Evolutionary conservation across 805 yeast species (phyloP).

Genomic region (Zygoascus flipseniorum): DNA sequence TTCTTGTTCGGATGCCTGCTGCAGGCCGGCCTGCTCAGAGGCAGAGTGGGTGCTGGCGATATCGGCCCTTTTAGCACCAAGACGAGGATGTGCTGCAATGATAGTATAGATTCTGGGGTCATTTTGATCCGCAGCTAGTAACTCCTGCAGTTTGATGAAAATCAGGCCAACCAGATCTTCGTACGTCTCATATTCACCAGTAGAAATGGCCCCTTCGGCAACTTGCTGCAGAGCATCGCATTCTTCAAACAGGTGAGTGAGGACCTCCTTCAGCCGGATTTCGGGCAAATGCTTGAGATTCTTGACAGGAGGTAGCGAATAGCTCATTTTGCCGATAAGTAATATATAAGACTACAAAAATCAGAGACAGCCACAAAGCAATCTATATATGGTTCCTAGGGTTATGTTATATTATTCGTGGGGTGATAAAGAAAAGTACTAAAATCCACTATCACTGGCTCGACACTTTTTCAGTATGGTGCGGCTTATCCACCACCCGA

Average conservation of each 20-base stretch:
- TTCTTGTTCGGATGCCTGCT: constrained; percentile 41
- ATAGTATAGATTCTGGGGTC: constrained; percentile 32
- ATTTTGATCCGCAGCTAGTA: constrained; percentile 25
- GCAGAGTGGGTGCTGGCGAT: constrained; percentile 54
- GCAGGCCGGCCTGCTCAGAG: constrained; percentile 61
- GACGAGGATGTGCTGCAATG: constrained; percentile 85
- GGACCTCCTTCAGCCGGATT: constrained; percentile 30
- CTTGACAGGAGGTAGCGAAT: background rate
- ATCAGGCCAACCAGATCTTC: constrained; percentile 39
- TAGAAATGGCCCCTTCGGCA: constrained; percentile 15
- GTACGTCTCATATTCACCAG: constrained; percentile 13
- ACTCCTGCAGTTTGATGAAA: constrained; percentile 32
- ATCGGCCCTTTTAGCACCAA: constrained; percentile 47
- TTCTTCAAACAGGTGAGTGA: constrained; percentile 56
- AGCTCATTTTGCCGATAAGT: background rate
- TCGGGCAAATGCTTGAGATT: constrained; percentile 3
- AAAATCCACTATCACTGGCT: no score
- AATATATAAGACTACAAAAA: no score
- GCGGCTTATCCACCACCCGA: no score
- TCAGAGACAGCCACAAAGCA: no score
- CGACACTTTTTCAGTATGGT: no score
- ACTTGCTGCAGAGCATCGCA: constrained; percentile 40
- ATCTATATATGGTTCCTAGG: no score
- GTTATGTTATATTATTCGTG: no score
- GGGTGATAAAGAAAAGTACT: no score